These are phyloP conservation scores for Penicillium brevicompactum DNA, from an alignment of 2,329 filamentous ascomycete species.

Conservation along the genomic window DNA sequence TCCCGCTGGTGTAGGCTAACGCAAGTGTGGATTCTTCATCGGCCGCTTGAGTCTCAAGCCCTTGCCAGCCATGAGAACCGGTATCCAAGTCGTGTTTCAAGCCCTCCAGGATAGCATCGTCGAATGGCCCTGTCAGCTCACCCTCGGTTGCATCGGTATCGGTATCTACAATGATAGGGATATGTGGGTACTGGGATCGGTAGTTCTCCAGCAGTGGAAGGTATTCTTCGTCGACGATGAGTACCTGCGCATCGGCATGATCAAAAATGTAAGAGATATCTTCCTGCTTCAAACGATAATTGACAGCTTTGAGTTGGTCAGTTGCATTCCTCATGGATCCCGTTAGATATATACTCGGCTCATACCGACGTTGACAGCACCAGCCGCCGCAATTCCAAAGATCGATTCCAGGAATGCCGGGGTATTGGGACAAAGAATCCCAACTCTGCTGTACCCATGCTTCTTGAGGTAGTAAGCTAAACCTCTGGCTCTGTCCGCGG, in stretches of 20 bases:
- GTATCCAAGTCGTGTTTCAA: constrained; percentile 68
- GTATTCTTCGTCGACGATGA: constrained; percentile 86
- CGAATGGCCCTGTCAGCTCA: constrained; percentile 75
- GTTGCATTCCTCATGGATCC: constrained; percentile 21
- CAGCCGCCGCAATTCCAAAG: constrained; percentile 82
- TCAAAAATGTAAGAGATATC: constrained; percentile 91
- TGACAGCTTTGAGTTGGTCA: constrained; percentile 53
- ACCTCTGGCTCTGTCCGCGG: constrained; percentile 82
- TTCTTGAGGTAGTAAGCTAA: constrained; percentile 85
- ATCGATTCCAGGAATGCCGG: constrained; percentile 91
- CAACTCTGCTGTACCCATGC: constrained; percentile 73
- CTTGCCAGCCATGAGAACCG: constrained; percentile 73
- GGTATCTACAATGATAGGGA: constrained; percentile 77
- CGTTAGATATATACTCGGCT: constrained; percentile 33
- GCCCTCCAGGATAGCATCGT: constrained; percentile 80
- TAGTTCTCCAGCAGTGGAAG: constrained; percentile 69
- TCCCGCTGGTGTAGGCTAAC: constrained; percentile 91
- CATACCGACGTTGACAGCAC: constrained; percentile 70
- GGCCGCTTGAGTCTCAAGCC: constrained; percentile 67
- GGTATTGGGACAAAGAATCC: constrained; percentile 87
- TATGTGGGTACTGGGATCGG: constrained; percentile 58
- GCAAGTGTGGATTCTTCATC: constrained; percentile 83
- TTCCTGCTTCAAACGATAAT: constrained; percentile 75
- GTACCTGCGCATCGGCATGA: constrained; percentile 80
- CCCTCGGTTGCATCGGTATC: constrained; percentile 80